phyloP scores from a whole-genome alignment of 768 basidiomycete genomes.

The Lepiota brunneoincarnata region DNA sequence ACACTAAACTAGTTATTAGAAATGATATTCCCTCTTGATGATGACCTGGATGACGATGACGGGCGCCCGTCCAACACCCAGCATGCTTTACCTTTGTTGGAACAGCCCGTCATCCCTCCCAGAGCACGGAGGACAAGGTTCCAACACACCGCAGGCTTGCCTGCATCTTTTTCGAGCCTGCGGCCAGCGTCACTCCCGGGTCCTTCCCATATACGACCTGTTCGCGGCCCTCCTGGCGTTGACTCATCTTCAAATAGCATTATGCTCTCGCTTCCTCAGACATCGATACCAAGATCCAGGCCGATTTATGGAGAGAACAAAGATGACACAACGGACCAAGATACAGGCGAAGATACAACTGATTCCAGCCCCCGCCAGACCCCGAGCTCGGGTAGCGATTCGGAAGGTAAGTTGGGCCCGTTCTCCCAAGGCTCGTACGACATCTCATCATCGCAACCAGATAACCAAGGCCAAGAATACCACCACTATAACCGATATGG shows the following conservation, averaged over 20 bases:
- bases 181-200: slow-evolving; percentile 69
- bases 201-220: slow-evolving; percentile 55
- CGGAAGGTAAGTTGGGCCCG: slow-evolving; percentile 1
- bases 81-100: slow-evolving; percentile 40
- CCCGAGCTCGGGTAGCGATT: slow-evolving; percentile 8
- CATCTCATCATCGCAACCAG: too few species aligned
- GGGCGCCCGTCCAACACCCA: slow-evolving; percentile 28
- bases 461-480: not conserved
- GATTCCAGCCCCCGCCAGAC: slow-evolving; percentile 13
- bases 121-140: slow-evolving; percentile 28
- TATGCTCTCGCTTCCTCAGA: slow-evolving; percentile 28
- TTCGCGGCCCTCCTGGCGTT: slow-evolving; percentile 35
- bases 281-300: slow-evolving; percentile 11
- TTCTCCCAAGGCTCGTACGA: not conserved
- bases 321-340: slow-evolving; percentile 11
- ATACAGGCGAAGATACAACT: slow-evolving; percentile 11
- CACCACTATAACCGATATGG: slow-evolving; percentile 18
- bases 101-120: slow-evolving; percentile 33
- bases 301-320: not conserved
- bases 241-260: slow-evolving; percentile 35
- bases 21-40: slow-evolving; percentile 69
- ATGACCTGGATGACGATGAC: slow-evolving; percentile 51
- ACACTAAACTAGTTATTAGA: slow-evolving; percentile 33
- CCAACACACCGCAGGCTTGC: slow-evolving; percentile 38
- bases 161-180: slow-evolving; percentile 56